A percentile compares a stretch with the other conserved stretches of the same genome.
These are phyloP conservation scores for Blastobotrys malaysiensis DNA, from an alignment of 1,139 yeast species.

Conservation along the genomic window DNA sequence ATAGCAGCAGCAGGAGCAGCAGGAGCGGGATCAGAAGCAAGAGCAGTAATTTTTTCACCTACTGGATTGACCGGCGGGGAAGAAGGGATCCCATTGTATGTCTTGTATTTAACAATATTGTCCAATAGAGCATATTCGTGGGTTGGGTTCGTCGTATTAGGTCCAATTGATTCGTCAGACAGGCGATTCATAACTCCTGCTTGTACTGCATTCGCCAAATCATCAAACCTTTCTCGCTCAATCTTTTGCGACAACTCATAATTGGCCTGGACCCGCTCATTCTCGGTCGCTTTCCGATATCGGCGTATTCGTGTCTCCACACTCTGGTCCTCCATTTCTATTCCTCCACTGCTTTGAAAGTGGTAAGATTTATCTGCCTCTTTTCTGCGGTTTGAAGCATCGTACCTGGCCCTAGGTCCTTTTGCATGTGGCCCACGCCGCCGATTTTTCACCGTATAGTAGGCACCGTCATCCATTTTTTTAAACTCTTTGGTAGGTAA, in stretches of 20 bases:
- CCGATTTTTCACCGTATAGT: neutral
- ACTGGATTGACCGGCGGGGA: neutral
- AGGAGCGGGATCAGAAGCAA: too few relatives aligned
- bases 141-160: neutral
- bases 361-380: neutral
- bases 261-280: neutral
- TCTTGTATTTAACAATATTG: neutral
- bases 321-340: neutral
- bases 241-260: neutral
- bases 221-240: neutral
- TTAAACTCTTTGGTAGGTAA: neutral
- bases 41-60: neutral
- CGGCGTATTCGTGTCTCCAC: neutral
- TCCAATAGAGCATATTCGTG: neutral
- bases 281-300: neutral
- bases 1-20: too few relatives aligned
- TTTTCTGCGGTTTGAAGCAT: neutral
- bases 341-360: neutral
- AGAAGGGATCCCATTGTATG: neutral
- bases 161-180: neutral
- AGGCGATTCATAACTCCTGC: neutral
- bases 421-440: neutral
- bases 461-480: neutral
- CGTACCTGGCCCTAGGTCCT: neutral
- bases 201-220: neutral